phyloP scores from a whole-genome alignment of 2,329 filamentous ascomycete genomes.

The Coniochaeta sp. region DNA sequence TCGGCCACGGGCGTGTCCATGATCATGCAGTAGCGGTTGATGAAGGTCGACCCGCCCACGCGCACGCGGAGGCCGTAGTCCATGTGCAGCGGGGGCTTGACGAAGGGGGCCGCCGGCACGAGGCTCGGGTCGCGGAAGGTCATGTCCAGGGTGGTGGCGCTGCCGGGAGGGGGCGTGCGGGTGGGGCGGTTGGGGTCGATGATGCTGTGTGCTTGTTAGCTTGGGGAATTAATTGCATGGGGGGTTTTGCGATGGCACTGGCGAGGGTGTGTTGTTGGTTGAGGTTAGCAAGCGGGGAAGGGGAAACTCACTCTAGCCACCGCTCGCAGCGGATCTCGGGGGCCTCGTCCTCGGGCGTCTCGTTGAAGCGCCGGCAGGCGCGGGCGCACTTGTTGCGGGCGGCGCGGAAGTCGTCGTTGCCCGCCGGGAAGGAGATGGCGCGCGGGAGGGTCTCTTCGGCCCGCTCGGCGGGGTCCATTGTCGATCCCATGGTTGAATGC shows the following conservation, averaged over 20 bases:
- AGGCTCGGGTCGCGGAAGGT: constrained; percentile 17
- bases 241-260: background rate
- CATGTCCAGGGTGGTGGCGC: constrained; percentile 14
- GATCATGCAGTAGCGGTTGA: constrained; percentile 25
- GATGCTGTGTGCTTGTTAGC: constrained; percentile 12
- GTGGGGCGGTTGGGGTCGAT: constrained; percentile 14
- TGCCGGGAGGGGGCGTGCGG: constrained; percentile 8
- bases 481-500: background rate
- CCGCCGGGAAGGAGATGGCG: constrained; percentile 18
- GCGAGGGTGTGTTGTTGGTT: background rate
- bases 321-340: constrained; percentile 15
- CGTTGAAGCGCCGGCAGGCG: constrained; percentile 22
- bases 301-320: constrained; percentile 17
- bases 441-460: constrained; percentile 50
- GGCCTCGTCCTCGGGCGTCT: constrained; percentile 19
- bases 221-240: background rate
- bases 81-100: constrained; percentile 22
- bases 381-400: constrained; percentile 17
- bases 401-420: constrained; percentile 20
- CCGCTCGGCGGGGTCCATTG: constrained; percentile 34
- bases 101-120: constrained; percentile 19
- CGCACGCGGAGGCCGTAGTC: constrained; percentile 25
- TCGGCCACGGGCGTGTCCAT: constrained; percentile 26
- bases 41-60: constrained; percentile 21
- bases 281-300: background rate